Evolutionary conservation across 2,329 filamentous ascomycete genomes (phyloP).

Genomic region (Calonectria multiphialidica): DNA sequence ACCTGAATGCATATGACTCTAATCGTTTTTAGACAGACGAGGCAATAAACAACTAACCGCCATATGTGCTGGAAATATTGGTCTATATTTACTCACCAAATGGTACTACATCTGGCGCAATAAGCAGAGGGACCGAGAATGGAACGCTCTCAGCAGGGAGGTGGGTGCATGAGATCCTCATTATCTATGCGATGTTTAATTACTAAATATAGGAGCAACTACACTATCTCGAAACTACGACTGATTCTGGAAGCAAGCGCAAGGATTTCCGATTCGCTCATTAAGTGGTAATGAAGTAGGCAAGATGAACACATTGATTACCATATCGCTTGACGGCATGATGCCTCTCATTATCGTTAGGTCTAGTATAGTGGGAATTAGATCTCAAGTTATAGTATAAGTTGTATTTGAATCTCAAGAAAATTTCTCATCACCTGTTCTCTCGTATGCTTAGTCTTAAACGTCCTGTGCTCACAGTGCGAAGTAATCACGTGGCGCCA

Average conservation of each 20-base stretch:
- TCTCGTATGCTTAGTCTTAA: too few relatives aligned
- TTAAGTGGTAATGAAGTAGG: conserved; percentile 18
- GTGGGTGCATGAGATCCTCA: neutral
- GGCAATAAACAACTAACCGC: conserved; percentile 20
- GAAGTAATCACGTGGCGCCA: too few relatives aligned
- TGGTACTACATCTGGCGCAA: conserved; percentile 29
- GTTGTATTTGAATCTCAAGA: too few relatives aligned
- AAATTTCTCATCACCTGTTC: too few relatives aligned
- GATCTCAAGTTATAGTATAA: too few relatives aligned
- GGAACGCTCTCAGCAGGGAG: conserved; percentile 22
- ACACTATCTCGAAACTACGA: conserved; percentile 26
- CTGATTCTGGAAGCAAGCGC: conserved; percentile 27
- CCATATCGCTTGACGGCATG: neutral
- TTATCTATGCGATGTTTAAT: neutral
- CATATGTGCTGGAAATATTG: conserved; percentile 24
- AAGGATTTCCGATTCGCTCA: conserved; percentile 32
- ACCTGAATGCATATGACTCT: neutral
- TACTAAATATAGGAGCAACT: neutral
- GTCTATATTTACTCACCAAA: conserved; percentile 26
- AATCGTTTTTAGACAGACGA: conserved; percentile 7
- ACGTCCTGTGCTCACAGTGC: too few relatives aligned
- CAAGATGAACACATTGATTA: too few relatives aligned
- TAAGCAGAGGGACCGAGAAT: conserved; percentile 27
- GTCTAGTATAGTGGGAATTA: too few relatives aligned
- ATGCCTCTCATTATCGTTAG: neutral